phyloP scores from a whole-genome alignment of 208 protist species.

The Strigomonas oncopelti region DNA sequence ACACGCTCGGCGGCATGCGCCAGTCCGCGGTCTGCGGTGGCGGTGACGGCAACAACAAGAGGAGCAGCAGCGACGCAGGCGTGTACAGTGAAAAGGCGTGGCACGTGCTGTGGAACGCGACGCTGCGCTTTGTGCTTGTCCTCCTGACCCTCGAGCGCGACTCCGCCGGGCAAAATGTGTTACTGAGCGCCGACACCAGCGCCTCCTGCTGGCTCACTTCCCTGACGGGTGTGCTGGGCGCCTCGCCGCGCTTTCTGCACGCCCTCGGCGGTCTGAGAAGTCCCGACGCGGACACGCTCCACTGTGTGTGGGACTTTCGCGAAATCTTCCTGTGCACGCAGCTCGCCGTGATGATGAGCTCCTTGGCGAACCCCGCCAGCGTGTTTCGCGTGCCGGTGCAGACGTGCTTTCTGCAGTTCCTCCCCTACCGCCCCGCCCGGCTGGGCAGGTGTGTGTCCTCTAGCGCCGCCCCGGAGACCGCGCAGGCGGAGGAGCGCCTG shows the following conservation, averaged over 20 bases:
- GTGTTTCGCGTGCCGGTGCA: neutral
- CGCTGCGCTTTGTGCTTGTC: neutral
- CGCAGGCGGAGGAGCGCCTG: slow-evolving; percentile 1
- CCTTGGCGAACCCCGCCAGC: neutral
- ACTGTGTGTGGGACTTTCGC: slow-evolving; percentile 7
- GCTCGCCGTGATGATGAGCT: neutral
- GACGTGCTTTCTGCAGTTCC: slow-evolving; percentile 1
- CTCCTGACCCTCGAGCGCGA: neutral
- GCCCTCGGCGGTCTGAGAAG: neutral
- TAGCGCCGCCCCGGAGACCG: neutral
- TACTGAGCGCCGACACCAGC: neutral
- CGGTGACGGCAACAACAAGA: too few relatives aligned
- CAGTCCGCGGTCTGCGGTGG: too few relatives aligned
- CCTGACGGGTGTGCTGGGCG: neutral
- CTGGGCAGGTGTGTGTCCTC: neutral
- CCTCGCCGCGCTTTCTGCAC: slow-evolving; percentile 4
- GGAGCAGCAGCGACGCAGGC: neutral
- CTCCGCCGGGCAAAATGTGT: neutral
- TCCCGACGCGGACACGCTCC: neutral
- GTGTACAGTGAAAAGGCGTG: slow-evolving; percentile 2
- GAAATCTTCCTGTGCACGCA: neutral
- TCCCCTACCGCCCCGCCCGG: neutral
- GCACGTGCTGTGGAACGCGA: slow-evolving; percentile 6
- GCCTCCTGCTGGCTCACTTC: neutral
- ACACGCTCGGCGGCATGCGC: too few relatives aligned